A percentile compares a stretch with the other conserved stretches of the same genome.
Evolutionary conservation across 1,284 basidiomycete species (phyloP).

Genomic region (Tremellales sp.): DNA sequence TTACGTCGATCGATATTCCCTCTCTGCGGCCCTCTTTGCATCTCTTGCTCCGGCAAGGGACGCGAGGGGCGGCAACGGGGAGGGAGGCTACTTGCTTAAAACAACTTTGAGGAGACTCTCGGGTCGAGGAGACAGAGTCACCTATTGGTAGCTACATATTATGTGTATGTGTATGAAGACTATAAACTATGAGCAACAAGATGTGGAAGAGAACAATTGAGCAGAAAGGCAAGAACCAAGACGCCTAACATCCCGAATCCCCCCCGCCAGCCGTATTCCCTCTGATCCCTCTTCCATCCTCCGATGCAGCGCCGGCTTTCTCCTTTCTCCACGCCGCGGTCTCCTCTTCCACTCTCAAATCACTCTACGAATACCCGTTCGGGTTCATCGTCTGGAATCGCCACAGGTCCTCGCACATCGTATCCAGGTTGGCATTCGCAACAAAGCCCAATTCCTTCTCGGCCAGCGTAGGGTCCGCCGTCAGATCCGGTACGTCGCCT

Average conservation of each 20-base stretch:
- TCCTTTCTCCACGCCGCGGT: no score
- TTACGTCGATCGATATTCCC: conserved; percentile 25
- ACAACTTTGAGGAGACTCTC: conserved; percentile 34
- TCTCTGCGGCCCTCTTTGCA: not conserved
- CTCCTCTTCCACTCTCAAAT: no score
- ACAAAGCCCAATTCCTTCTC: conserved; percentile 93
- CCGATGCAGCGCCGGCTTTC: no score
- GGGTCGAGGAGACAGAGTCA: conserved; percentile 40
- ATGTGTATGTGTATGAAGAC: no score
- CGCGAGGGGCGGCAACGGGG: no score
- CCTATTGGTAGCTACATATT: conserved; percentile 40
- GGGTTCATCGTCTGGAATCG: conserved; percentile 88
- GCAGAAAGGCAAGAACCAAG: no score
- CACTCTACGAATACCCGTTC: no score
- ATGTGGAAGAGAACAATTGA: no score
- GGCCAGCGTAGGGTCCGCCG: conserved; percentile 87
- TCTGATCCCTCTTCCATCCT: no score
- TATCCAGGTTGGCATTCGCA: conserved; percentile 72
- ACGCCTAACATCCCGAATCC: no score
- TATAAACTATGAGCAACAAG: no score
- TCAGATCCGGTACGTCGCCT: conserved; percentile 96
- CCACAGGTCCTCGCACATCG: conserved; percentile 90
- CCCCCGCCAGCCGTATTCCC: no score
- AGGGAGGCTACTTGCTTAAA: conserved; percentile 29
- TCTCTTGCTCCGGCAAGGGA: conserved; percentile 2